Evolutionary conservation across 2,329 filamentous ascomycete species (phyloP), one percentile per base, ranked within the genome.

Genomic region (Fusarium anguioides): DNA sequence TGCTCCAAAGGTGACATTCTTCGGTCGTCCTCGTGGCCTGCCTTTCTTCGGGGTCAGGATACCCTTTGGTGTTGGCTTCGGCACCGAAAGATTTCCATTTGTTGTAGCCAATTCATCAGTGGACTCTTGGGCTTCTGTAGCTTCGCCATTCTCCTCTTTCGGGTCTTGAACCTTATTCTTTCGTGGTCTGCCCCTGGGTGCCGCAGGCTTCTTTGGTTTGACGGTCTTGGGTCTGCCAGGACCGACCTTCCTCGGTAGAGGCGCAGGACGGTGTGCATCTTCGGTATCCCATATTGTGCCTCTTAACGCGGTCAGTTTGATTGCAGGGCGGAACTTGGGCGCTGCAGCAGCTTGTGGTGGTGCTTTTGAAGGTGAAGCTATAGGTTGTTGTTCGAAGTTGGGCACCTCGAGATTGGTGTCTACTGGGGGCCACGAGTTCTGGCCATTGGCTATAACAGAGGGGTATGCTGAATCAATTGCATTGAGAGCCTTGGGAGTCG

Each of bases 21-120:
- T 89, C 15, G 60, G 60, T n/a, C 76, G 80, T 18, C 75, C 73
- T 18, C 74, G 75, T 23, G 48, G 78, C 66, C 70, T 80, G 75
- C 71, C 77, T 59, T 80, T 82, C 74, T 83, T 86, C 18, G 87
- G 86, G 4, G 85, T 84, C 39, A 89, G 72, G 54, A 89, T 89
- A 9, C 86, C 81, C 71, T 84, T 88, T 11, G 84, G 80, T n/a
- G 74, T 65, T 18, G 72, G 45, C 14, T 64, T 67, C n/a, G 58
- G 60, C 24, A 60, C 62, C 6, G 71, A 70, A 6, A 62, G 49
- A 15, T 58, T 58, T 37, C 37, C 56, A 36, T 72, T 54, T n/a
- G 42, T 35, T 23, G 52, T 26, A 4, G 62, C 23, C 9, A 72
- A 37, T 18, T 75, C 66, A 26, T 70, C 67, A 3, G 54, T 42